Evolutionary conservation across 129 eudicot species (phyloP).

Genomic region (Deinandra increscens): DNA sequence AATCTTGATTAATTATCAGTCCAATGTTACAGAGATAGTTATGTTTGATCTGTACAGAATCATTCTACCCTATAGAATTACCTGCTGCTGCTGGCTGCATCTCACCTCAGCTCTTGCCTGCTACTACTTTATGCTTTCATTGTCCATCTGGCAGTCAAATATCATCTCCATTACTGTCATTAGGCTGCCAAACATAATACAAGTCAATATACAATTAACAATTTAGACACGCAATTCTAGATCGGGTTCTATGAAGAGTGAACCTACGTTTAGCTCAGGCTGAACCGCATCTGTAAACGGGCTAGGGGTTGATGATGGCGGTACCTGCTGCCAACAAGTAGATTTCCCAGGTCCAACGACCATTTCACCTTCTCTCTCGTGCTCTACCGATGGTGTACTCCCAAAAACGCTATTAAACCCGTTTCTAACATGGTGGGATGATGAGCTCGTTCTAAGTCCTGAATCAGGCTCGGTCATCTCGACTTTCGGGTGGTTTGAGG

Average conservation of each 20-base stretch:
- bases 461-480: slow-evolving; percentile 39
- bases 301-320: slow-evolving; percentile 32
- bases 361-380: slow-evolving; percentile 33
- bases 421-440: slow-evolving; percentile 38
- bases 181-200: slow-evolving; percentile 16
- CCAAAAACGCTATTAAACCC: slow-evolving; percentile 59
- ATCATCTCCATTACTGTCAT: slow-evolving; percentile 20
- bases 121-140: slow-evolving; percentile 19
- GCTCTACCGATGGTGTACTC: slow-evolving; percentile 28
- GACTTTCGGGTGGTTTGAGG: slow-evolving; percentile 25
- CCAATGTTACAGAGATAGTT: slow-evolving; percentile 37
- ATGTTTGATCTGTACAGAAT: slow-evolving; percentile 44
- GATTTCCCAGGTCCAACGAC: slow-evolving; percentile 27
- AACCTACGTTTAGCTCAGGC: slow-evolving; percentile 1
- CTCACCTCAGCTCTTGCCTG: slow-evolving; percentile 16
- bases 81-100: slow-evolving; percentile 22
- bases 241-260: slow-evolving; percentile 48
- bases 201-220: neutral
- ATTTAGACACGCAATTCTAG: slow-evolving; percentile 55
- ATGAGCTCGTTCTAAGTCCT: slow-evolving; percentile 16
- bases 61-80: slow-evolving; percentile 41
- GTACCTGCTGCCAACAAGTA: slow-evolving; percentile 38
- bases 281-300: slow-evolving; percentile 28
- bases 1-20: slow-evolving; percentile 31
- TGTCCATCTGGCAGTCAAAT: neutral